Evolutionary conservation across 129 eudicot species (phyloP), one percentile per base, ranked within the genome.

Genomic region (Sambucus nigra): DNA sequence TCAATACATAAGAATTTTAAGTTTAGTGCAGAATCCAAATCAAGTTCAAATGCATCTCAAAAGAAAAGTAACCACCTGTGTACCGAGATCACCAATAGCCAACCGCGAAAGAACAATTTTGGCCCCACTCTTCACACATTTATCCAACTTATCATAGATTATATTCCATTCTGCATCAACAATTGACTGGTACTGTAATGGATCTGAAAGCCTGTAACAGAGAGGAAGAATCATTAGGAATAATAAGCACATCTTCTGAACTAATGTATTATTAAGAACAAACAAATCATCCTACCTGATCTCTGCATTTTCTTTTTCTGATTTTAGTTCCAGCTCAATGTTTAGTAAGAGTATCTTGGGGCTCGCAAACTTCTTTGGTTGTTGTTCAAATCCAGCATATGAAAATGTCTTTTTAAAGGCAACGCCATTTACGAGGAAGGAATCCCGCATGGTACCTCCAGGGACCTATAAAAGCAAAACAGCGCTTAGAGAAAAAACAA

Each of bases 121-220:
- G 46, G 94, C 94, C 19, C 94, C 96, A 70, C 96, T 81, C 53
- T 75, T 64, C 20, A 75, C 99, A 73, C 99, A 92, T 78, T 86
- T 92, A 65, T 92, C 96, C 89, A 92, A 75, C 65, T 92, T 92
- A 60, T 86, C 99, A 50, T 92, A 92, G 31, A 92, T 92, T 66
- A 92, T 92, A 68, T 92, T 92, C 99, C 99, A 92, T 63, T 92
- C 99, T 5, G 99, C 99, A 68, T 92, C 96, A 69, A 92, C 99
- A 53, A 92, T 92, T 35, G 99, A 92, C 73, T 92, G 96, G 68
- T 92, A 92, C 68, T 86, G 94, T 59, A 82, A 22, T 5, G 99
- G 99, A 65, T 92, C 99, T 25, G 99, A 76, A 53, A 92, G 81
- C 51, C 99, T 92, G 76, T 46, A 19, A 45, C 14, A 41, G 29